phyloP scores from a whole-genome alignment of 1,139 yeast species.

The Scheffersomyces insectosa region DNA sequence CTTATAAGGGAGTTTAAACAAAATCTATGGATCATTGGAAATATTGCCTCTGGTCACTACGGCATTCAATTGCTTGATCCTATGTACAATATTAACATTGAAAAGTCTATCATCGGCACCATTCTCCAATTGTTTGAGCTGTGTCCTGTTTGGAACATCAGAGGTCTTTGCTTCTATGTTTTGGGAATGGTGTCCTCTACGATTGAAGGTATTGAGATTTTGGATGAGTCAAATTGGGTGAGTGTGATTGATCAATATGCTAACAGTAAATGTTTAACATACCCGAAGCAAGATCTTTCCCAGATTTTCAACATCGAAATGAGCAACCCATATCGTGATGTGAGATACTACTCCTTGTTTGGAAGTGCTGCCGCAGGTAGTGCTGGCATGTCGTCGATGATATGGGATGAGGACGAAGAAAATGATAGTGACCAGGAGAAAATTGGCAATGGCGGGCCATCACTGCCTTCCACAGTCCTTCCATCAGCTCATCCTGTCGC shows the following conservation, averaged over 20 bases:
- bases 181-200: slow-evolving; percentile 76
- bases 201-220: slow-evolving; percentile 77
- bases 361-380: slow-evolving; percentile 15
- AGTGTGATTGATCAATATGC: slow-evolving; percentile 56
- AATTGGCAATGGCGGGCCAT: slow-evolving; percentile 1
- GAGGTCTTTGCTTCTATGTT: slow-evolving; percentile 77
- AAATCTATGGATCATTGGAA: slow-evolving; percentile 85
- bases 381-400: slow-evolving; percentile 4
- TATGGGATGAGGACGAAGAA: slow-evolving; percentile 3
- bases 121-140: slow-evolving; percentile 41
- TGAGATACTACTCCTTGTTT: slow-evolving; percentile 30
- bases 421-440: slow-evolving; percentile 8
- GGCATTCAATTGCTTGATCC: slow-evolving; percentile 73
- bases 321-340: slow-evolving; percentile 34
- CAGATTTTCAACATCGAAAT: slow-evolving; percentile 25
- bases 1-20: slow-evolving; percentile 55
- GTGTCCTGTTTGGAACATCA: slow-evolving; percentile 62
- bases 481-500: neutral
- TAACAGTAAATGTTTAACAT: slow-evolving; percentile 55
- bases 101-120: slow-evolving; percentile 51
- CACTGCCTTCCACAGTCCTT: neutral
- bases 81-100: slow-evolving; percentile 45
- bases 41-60: slow-evolving; percentile 65
- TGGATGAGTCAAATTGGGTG: slow-evolving; percentile 81
- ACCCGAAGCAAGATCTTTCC: slow-evolving; percentile 38